phyloP scores from a whole-genome alignment of 78 protist genomes.

The Polysphondylium violaceum region DNA sequence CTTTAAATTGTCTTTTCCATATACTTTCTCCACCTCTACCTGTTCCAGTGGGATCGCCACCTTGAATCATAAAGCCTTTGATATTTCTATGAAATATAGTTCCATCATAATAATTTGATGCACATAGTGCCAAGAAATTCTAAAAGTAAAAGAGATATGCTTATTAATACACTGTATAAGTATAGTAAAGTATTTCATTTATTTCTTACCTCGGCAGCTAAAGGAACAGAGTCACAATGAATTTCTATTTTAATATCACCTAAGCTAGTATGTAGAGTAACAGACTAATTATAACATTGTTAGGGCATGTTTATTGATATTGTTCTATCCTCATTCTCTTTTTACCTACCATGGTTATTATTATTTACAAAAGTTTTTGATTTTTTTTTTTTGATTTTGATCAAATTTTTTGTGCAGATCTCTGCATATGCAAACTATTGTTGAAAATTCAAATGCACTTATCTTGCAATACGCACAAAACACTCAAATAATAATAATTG shows the following conservation, averaged over 20 bases:
- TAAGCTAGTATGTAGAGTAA: slow-evolving; percentile 88
- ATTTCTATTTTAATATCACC: slow-evolving; percentile 95
- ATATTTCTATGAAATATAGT: slow-evolving; percentile 92
- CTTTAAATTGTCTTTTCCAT: slow-evolving; percentile 90
- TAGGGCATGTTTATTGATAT: too few species aligned
- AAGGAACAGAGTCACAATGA: slow-evolving; percentile 86
- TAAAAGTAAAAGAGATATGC: too few species aligned
- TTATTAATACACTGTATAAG: not conserved
- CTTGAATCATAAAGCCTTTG: slow-evolving; percentile 92
- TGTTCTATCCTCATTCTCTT: too few species aligned
- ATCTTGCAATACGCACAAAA: too few species aligned
- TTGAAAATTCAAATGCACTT: too few species aligned
- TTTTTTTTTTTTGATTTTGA: too few species aligned
- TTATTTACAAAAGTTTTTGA: too few species aligned
- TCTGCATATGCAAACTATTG: too few species aligned
- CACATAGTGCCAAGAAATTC: slow-evolving; percentile 96
- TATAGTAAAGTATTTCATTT: not conserved
- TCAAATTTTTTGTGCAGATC: too few species aligned
- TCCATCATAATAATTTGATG: slow-evolving; percentile 92
- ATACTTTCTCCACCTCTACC: slow-evolving; percentile 93
- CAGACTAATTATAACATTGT: slow-evolving; percentile 67
- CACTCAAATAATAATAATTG: not conserved
- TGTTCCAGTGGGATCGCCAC: slow-evolving; percentile 95
- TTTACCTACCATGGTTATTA: not conserved
- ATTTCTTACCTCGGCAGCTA: slow-evolving; percentile 87